Evolutionary conservation across 495 filamentous ascomycete genomes (phyloP), one percentile per base, ranked within the genome.

Genomic region (Penicillium angulare): DNA sequence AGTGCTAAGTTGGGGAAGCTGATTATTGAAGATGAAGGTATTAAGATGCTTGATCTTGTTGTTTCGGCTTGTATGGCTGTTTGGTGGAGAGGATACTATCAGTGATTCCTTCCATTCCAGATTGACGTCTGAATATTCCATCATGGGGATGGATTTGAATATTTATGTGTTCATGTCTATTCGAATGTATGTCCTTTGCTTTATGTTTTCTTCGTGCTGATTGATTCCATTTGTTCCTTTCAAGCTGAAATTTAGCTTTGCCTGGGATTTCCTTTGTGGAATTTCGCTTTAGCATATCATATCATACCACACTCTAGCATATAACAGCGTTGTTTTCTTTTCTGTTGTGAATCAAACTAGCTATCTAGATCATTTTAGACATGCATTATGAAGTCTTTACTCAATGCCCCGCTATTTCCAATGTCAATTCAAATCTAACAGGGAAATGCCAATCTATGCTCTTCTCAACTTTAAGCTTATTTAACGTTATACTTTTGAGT

Each of bases 21-120:
- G 20, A 38, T 98, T 27, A 80, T 97, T 20, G 85, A 92, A 55
- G 85, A 92, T 54, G 92, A 95, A 56, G 93, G 93, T 0, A 72
- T 96, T 47, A 95, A 95, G 70, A 97, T 98, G 93, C 61, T 96
- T 57, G 93, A 98, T 77, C 63, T 98, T 44, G 78, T 95, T 1
- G 90, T 97, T 22, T 88, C 92, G 8, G 87, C 91, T 33, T 97
- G 93, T 63, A 79, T 97, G 68, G 87, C 86, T 1, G 78, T 97
- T 33, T 97, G 92, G 87, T 96, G 92, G 93, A 85, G 83, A 55
- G 82, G 86, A 1, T 97, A 90, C 83, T 89, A 91, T 52, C 66
- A 71, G 50, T 75, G 60, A 68, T 50, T 17, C 33, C 6, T 10
- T 15, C 5, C 5, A 15, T 15, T 21, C 17, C 16, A 22, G 20